A percentile compares a stretch with the other conserved stretches of the same genome.
phyloP scores from a whole-genome alignment of 2,329 filamentous ascomycete genomes.

The Orbilia javanica region DNA sequence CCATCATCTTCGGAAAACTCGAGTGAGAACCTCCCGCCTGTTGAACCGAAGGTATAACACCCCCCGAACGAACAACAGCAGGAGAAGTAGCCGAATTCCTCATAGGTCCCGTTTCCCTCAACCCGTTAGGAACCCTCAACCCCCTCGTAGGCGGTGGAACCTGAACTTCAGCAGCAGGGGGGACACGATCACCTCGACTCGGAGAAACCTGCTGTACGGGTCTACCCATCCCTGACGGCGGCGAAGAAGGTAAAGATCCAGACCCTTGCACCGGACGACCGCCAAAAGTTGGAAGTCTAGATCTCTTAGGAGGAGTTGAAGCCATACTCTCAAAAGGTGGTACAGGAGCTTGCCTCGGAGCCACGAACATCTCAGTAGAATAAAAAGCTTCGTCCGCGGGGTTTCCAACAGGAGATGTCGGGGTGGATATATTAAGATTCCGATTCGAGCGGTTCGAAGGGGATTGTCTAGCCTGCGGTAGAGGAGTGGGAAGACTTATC shows the following conservation, averaged over 20 bases:
- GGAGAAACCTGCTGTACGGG: not conserved
- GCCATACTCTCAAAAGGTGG: not conserved
- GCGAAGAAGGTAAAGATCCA: not conserved
- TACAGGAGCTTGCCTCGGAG: not conserved
- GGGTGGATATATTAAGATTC: not conserved
- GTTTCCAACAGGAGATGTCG: not conserved
- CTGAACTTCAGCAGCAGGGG: not conserved
- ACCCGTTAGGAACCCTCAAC: not conserved
- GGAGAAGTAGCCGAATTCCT: not conserved
- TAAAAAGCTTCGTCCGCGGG: not conserved
- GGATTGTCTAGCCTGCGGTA: not conserved
- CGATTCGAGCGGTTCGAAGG: not conserved
- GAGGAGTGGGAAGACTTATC: not conserved
- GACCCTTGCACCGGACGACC: not conserved
- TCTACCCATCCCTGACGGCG: not conserved
- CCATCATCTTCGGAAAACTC: not conserved
- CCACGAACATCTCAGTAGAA: not conserved
- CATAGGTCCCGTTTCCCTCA: not conserved
- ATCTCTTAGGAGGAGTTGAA: not conserved
- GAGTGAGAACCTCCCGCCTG: not conserved
- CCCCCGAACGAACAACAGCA: not conserved
- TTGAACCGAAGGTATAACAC: not conserved
- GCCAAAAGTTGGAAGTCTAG: not conserved
- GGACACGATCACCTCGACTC: not conserved
- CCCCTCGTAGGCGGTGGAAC: not conserved